A percentile compares a stretch with the other conserved stretches of the same genome.
Conservation (phyloP, 495 filamentous ascomycete species). For the Pseudotulostoma volvatum region DNA sequence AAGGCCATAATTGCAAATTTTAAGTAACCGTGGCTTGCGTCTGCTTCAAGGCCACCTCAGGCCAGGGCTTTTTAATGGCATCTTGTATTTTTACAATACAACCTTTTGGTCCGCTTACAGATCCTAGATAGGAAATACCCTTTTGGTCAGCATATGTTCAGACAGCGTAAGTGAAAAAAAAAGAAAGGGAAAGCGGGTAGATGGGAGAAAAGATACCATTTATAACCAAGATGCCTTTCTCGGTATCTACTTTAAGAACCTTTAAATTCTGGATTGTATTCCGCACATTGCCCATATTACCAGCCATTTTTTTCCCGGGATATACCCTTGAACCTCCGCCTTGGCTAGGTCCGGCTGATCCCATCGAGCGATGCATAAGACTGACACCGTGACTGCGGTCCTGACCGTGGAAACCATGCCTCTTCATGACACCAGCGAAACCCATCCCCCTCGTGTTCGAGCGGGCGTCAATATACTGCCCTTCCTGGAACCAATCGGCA, state of each 20-base stretch:
- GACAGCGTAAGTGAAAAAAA: not conserved
- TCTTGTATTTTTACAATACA: constrained; percentile 73
- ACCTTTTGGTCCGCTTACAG: constrained; percentile 71
- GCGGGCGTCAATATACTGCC: constrained; percentile 77
- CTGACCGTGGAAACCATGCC: constrained; percentile 75
- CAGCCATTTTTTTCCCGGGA: constrained; percentile 95
- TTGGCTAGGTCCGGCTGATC: constrained; percentile 72
- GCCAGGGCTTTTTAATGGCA: constrained; percentile 81
- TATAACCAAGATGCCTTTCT: constrained; percentile 74
- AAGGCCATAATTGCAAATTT: not conserved
- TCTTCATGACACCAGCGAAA: constrained; percentile 95
- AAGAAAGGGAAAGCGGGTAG: not conserved
- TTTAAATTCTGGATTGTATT: constrained; percentile 82
- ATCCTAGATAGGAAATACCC: constrained; percentile 30
- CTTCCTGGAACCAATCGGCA: constrained; percentile 76
- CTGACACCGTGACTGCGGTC: constrained; percentile 89
- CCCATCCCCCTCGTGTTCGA: constrained; percentile 70
- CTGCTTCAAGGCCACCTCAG: constrained; percentile 30
- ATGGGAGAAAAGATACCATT: constrained; percentile 38
- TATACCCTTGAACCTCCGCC: constrained; percentile 81
- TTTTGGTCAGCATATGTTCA: not conserved
- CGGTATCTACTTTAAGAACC: constrained; percentile 70
- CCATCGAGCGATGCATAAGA: constrained; percentile 76
- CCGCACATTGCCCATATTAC: constrained; percentile 76
- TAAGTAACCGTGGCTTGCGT: not conserved